Evolutionary conservation across 164 flowering plant genomes (phyloP), one percentile per base, ranked within the genome.

Genomic region (Chimonanthus praecox): DNA sequence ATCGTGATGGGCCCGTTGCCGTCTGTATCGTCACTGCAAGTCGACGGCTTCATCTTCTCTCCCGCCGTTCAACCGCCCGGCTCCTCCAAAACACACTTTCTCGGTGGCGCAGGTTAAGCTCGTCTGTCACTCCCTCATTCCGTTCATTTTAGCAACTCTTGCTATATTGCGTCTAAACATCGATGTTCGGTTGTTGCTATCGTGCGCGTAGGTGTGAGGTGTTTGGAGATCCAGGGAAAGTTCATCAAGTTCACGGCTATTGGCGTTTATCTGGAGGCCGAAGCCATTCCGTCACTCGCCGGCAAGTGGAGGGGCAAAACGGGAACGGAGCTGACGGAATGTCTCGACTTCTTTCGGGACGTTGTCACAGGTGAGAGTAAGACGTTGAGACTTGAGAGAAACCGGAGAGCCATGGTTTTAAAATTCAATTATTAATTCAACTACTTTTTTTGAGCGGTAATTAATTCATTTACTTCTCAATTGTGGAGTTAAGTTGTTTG

Each of bases 221-320:
- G 92, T 0, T 51, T 92, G 83, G 87, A 86, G 69, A 89, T 92
- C 43, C 75, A 84, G 60, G 97, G 93, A 3, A 88, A 84, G 72
- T 88, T 91, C 81, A 73, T 92, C 43, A 90, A 87, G 84, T 86
- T 94, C 83, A 89, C 97, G 21, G 91, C 88, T 2, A 92, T 92
- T 11, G 97, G 92, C 0, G 86, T 94, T 47, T 94, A 92, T 75
- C 48, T 94, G 73, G 94, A 86, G 64, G 82, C 81, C 1, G 70
- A 5, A 49, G 92, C 92, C 11, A 75, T 94, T 46, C 70, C 80
- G 54, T 81, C 69, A 0, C 90, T 92, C 16, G 82, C 89, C 75
- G 81, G 18, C 21, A 89, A 88, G 82, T 92, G 96, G 96, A 85
- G 72, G 47, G 88, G 91, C 33, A 93, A 89, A 78, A 81, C 72